Evolutionary conservation across 257 asterid genomes (phyloP).

Genomic region (Oldenlandia corymbosa): DNA sequence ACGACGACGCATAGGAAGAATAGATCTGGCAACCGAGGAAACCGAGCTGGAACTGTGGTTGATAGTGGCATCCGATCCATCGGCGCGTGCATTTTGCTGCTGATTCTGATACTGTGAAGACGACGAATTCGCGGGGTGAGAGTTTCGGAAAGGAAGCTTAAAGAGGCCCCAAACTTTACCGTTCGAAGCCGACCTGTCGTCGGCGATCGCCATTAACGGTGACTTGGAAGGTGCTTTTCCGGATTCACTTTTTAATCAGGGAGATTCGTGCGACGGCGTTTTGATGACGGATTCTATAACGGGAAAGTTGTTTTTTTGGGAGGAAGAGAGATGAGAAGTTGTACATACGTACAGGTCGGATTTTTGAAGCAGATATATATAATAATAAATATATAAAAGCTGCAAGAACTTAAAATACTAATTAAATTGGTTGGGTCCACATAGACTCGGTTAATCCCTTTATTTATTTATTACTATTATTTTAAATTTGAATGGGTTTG

Average conservation of each 20-base stretch:
- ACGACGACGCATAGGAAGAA: constrained; percentile 81
- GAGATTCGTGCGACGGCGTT: constrained; percentile 6
- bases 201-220: constrained; percentile 65
- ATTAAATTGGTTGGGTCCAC: constrained; percentile 9
- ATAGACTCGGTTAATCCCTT: background rate
- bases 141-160: constrained; percentile 71
- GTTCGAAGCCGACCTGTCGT: constrained; percentile 41
- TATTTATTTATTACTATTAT: background rate
- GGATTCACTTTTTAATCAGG: background rate
- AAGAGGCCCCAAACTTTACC: constrained; percentile 74
- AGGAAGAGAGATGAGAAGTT: background rate
- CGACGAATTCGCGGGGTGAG: constrained; percentile 37
- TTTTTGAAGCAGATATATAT: constrained; percentile 12
- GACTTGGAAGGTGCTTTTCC: background rate
- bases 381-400: too few species aligned
- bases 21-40: constrained; percentile 83
- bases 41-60: constrained; percentile 45
- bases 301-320: constrained; percentile 13
- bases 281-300: background rate
- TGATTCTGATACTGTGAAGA: constrained; percentile 32
- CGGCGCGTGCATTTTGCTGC: constrained; percentile 42
- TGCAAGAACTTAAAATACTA: too few species aligned
- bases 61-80: constrained; percentile 52
- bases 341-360: constrained; percentile 11
- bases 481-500: background rate